These are phyloP conservation scores for Backusella tarrabulga DNA, from an alignment of 192 early-diverging fungal genomes.

Conservation along the genomic window DNA sequence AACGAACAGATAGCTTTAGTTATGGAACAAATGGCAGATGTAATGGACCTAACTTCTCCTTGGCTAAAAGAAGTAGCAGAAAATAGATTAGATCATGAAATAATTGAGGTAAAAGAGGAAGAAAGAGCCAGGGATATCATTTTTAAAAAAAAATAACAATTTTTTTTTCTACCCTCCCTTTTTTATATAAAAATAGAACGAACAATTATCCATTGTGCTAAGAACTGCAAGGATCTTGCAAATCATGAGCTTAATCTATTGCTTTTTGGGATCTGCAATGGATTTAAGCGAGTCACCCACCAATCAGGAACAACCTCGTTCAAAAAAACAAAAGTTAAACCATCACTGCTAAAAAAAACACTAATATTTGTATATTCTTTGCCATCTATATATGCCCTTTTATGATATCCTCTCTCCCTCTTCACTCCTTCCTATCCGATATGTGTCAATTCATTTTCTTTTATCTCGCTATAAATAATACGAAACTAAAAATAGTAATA, in stretches of 20 bases:
- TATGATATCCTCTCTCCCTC: background rate
- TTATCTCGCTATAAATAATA: background rate
- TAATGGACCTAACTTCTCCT: background rate
- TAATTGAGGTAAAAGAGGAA: background rate
- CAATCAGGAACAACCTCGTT: conserved; percentile 1
- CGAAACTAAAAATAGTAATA: background rate
- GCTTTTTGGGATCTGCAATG: background rate
- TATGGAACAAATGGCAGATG: background rate
- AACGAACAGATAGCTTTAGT: background rate
- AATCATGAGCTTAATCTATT: background rate
- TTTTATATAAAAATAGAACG: background rate
- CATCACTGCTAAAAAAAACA: background rate
- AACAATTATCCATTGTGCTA: background rate
- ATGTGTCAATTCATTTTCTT: background rate
- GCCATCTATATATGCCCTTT: background rate
- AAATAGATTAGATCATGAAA: background rate
- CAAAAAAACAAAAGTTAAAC: background rate
- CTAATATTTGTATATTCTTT: background rate
- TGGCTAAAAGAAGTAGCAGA: background rate
- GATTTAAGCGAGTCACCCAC: background rate
- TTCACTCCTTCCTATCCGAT: background rate
- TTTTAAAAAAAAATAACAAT: background rate
- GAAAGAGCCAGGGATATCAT: background rate
- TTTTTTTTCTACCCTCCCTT: background rate
- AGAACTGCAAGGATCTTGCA: background rate